phyloP scores from a whole-genome alignment of 75 land plant genomes.

The Cunninghamia lanceolata region DNA sequence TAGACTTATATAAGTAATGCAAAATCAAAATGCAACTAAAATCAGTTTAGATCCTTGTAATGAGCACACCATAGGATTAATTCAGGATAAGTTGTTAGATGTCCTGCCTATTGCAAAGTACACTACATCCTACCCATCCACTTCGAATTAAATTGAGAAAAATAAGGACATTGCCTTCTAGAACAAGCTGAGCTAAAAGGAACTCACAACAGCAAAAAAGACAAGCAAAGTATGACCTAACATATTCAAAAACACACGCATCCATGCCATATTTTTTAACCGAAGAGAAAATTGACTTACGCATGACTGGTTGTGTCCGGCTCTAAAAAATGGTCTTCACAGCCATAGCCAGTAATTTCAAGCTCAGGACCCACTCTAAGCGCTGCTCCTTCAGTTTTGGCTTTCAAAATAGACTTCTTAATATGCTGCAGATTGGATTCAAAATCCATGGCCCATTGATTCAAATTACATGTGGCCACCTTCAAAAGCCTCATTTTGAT shows the following conservation, averaged over 20 bases:
- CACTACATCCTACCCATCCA: background rate
- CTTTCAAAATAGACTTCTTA: constrained; percentile 64
- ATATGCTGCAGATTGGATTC: constrained; percentile 79
- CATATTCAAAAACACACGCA: background rate
- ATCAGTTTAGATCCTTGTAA: background rate
- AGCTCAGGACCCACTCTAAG: constrained; percentile 95
- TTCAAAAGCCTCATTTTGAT: constrained; percentile 83
- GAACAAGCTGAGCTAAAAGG: background rate
- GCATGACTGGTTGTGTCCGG: constrained; percentile 77
- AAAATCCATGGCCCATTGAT: constrained; percentile 99
- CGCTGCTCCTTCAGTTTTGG: constrained; percentile 69
- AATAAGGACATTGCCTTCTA: background rate
- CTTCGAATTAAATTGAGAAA: background rate
- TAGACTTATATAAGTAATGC: background rate
- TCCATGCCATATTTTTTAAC: background rate
- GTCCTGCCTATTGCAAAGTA: background rate
- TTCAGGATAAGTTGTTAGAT: background rate
- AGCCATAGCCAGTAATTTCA: constrained; percentile 96
- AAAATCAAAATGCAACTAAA: background rate
- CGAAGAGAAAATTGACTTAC: constrained; percentile 28
- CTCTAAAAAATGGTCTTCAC: constrained; percentile 96
- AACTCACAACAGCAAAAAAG: background rate
- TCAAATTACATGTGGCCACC: constrained; percentile 91
- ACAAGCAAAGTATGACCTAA: background rate
- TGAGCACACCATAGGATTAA: background rate